Conservation (phyloP, 108 stramenopile genomes). For the Stephanodiscus triporus region DNA sequence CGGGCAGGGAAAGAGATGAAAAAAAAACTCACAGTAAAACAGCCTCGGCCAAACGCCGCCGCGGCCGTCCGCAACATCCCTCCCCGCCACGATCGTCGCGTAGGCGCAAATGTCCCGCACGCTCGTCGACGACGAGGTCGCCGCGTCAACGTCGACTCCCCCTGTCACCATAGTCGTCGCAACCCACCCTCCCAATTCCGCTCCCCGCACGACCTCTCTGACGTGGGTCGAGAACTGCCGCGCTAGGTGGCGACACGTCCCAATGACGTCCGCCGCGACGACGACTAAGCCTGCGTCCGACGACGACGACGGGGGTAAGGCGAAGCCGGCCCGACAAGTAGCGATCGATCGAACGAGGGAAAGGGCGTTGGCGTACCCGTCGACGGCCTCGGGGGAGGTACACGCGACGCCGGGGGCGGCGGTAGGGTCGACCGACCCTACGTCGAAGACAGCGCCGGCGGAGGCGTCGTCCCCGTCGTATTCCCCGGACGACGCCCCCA, state of each 20-base stretch:
- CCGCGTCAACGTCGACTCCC: not conserved
- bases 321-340: slow-evolving; percentile 16
- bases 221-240: slow-evolving; percentile 37
- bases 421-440: too few relatives aligned
- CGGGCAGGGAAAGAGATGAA: not conserved
- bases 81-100: slow-evolving; percentile 33
- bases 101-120: slow-evolving; percentile 32
- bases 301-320: not conserved
- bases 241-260: slow-evolving; percentile 34
- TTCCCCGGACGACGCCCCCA: slow-evolving; percentile 26
- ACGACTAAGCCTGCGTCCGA: not conserved
- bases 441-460: not conserved
- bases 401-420: too few relatives aligned
- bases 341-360: slow-evolving; percentile 25
- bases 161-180: not conserved
- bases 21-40: slow-evolving; percentile 35
- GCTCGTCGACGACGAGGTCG: not conserved
- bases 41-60: slow-evolving; percentile 40
- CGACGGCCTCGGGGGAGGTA: slow-evolving; percentile 17
- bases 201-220: slow-evolving; percentile 25
- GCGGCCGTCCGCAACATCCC: slow-evolving; percentile 20
- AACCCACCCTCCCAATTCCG: slow-evolving; percentile 15
- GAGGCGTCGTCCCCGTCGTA: too few relatives aligned
- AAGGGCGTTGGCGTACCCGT: slow-evolving; percentile 32
- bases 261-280: slow-evolving; percentile 20